Conservation (phyloP, 2,329 filamentous ascomycete species). For the Dryadomyces sulphureus region DNA sequence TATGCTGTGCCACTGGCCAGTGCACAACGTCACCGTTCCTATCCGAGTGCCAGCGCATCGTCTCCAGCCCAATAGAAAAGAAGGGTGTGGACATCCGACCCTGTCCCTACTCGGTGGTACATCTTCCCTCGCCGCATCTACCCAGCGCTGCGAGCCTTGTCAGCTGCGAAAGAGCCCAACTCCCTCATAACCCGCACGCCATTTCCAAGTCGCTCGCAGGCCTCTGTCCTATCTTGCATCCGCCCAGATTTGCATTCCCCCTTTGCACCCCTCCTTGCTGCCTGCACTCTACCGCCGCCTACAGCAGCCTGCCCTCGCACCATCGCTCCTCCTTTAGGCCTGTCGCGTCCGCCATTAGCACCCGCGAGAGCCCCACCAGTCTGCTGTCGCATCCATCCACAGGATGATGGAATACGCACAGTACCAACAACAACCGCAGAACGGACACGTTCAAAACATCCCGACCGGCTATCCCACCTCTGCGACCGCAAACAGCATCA, state of each 20-base stretch:
- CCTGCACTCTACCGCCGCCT: not conserved
- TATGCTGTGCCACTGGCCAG: slow-evolving; percentile 41
- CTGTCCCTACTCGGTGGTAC: slow-evolving; percentile 18
- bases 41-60: slow-evolving; percentile 46
- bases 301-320: not conserved
- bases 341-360: slow-evolving; percentile 1
- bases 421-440: slow-evolving; percentile 56
- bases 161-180: slow-evolving; percentile 1
- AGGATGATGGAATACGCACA: slow-evolving; percentile 61
- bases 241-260: not conserved
- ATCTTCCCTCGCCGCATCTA: slow-evolving; percentile 17
- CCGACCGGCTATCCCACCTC: slow-evolving; percentile 51
- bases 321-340: not conserved
- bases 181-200: not conserved
- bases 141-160: slow-evolving; percentile 3
- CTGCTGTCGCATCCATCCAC: slow-evolving; percentile 1
- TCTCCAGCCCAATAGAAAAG: slow-evolving; percentile 43
- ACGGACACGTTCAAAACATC: slow-evolving; percentile 48
- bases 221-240: not conserved
- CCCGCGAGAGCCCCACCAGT: not conserved
- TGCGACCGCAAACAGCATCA: slow-evolving; percentile 42
- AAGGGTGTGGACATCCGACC: slow-evolving; percentile 28
- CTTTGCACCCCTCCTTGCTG: not conserved
- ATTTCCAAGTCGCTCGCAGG: not conserved
- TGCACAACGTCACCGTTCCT: slow-evolving; percentile 34